phyloP scores from a whole-genome alignment of 2,329 filamentous ascomycete genomes.

The Diplocarpon mali region DNA sequence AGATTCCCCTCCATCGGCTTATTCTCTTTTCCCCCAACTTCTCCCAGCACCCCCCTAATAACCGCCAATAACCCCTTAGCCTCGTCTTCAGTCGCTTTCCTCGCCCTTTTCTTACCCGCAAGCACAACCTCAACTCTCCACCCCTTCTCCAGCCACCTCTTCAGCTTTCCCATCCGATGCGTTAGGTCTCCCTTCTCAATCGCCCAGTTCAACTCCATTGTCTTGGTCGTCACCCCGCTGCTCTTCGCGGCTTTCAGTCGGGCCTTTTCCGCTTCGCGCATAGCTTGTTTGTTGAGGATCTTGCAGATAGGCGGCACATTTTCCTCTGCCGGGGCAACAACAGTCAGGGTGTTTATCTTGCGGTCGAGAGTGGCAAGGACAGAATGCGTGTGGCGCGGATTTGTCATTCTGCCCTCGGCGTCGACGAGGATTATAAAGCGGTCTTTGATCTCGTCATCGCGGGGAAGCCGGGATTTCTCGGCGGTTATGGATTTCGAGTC shows the following conservation, averaged over 20 bases:
- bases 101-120: slow-evolving; percentile 53
- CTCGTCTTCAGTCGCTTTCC: slow-evolving; percentile 49
- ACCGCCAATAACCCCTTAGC: slow-evolving; percentile 44
- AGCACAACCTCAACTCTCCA: slow-evolving; percentile 64
- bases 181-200: slow-evolving; percentile 65
- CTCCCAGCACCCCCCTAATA: slow-evolving; percentile 32
- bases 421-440: slow-evolving; percentile 34
- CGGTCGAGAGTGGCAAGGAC: slow-evolving; percentile 37
- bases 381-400: slow-evolving; percentile 24
- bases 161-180: slow-evolving; percentile 58
- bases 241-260: slow-evolving; percentile 35
- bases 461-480: slow-evolving; percentile 28
- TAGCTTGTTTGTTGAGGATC: slow-evolving; percentile 48
- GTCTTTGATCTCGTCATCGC: slow-evolving; percentile 38
- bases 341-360: slow-evolving; percentile 38
- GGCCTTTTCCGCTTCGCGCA: slow-evolving; percentile 33
- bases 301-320: slow-evolving; percentile 52
- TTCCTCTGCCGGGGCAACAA: slow-evolving; percentile 31
- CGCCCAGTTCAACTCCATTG: slow-evolving; percentile 84
- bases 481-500: slow-evolving; percentile 6
- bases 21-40: slow-evolving; percentile 32
- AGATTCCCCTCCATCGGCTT: slow-evolving; percentile 36
- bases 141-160: slow-evolving; percentile 62
- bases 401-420: slow-evolving; percentile 26
- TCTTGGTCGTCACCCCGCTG: slow-evolving; percentile 45